phyloP scores from a whole-genome alignment of 495 filamentous ascomycete genomes.

The Xylaria scruposa region DNA sequence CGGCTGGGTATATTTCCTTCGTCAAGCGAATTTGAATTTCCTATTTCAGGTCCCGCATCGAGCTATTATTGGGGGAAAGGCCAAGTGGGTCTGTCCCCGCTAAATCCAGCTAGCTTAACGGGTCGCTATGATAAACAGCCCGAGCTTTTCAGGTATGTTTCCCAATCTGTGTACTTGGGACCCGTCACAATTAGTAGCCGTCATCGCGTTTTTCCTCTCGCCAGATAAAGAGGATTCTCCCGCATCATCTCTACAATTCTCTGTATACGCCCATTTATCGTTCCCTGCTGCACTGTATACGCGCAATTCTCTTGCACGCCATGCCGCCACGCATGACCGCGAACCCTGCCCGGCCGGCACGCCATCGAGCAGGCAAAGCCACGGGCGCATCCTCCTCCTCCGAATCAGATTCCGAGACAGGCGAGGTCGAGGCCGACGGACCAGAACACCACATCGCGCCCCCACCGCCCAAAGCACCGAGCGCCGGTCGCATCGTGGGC shows the following conservation, averaged over 20 bases:
- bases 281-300: no score
- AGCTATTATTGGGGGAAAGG: background rate
- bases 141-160: background rate
- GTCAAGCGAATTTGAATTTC: background rate
- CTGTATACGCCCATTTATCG: no score
- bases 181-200: no score
- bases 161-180: no score
- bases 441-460: conserved; percentile 52
- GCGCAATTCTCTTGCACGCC: conserved; percentile 30
- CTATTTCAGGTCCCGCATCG: background rate
- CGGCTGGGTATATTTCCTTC: no score
- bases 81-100: conserved; percentile 1
- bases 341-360: conserved; percentile 80
- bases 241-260: no score
- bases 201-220: no score
- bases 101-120: background rate
- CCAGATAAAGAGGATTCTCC: no score
- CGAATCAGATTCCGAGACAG: conserved; percentile 64
- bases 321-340: conserved; percentile 96
- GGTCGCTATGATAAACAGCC: conserved; percentile 2
- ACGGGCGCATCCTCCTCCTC: conserved; percentile 71
- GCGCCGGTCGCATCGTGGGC: conserved; percentile 63
- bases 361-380: conserved; percentile 87
- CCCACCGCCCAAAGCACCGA: conserved; percentile 66
- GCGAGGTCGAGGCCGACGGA: conserved; percentile 53